phyloP scores from a whole-genome alignment of 768 basidiomycete genomes.

The Termitomyces sp. region DNA sequence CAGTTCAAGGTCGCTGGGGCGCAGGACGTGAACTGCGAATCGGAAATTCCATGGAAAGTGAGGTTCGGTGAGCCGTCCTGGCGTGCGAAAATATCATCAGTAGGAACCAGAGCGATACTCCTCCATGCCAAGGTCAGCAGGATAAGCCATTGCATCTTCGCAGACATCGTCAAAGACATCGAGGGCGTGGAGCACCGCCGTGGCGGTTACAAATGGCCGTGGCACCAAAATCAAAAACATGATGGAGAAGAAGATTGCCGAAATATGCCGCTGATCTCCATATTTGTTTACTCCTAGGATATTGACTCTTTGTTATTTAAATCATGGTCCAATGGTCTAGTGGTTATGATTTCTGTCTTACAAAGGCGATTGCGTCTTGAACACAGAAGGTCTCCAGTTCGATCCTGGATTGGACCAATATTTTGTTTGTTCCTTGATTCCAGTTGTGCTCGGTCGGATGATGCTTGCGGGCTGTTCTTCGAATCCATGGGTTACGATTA shows the following conservation, averaged over 20 bases:
- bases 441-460: not conserved
- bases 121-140: conserved; percentile 1
- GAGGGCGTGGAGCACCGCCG: not conserved
- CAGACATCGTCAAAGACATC: conserved; percentile 3
- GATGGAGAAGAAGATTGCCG: not conserved
- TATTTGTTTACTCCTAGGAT: too few species aligned
- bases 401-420: conserved; percentile 28
- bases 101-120: not conserved
- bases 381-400: conserved; percentile 35
- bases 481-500: not conserved
- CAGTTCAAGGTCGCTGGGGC: conserved; percentile 26
- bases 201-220: not conserved
- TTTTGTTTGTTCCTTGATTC: not conserved
- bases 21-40: conserved; percentile 23
- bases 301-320: not conserved
- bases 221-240: not conserved
- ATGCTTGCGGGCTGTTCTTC: not conserved
- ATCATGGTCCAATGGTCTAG: conserved; percentile 30
- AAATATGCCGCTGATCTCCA: not conserved
- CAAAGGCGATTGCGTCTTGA: not conserved
- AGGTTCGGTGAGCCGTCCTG: conserved; percentile 16
- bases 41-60: conserved; percentile 12
- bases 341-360: conserved; percentile 45
- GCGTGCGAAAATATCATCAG: not conserved
- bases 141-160: conserved; percentile 2